Evolutionary conservation across 2,329 filamentous ascomycete species (phyloP), one percentile per base, ranked within the genome.

Genomic region (Alternaria triticina): DNA sequence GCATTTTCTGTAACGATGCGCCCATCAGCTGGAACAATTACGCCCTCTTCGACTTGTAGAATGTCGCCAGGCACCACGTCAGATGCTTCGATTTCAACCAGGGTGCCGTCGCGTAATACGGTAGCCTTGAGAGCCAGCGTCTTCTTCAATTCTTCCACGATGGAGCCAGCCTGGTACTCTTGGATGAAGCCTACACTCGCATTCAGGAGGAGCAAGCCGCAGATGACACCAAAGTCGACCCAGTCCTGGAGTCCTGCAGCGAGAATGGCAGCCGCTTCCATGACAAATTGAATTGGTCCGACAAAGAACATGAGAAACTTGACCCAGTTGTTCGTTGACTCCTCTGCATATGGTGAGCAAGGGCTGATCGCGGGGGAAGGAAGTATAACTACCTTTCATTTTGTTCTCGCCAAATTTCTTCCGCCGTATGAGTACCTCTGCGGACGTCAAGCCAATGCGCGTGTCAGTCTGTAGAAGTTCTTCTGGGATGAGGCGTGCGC

Each of bases 221-320:
- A 93, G 72, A 97, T 97, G 77, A 97, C 93, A 86, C 92, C 93
- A 76, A 97, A 95, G 84, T 97, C 93, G 69, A 97, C 91, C 93
- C 93, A 97, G 75, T 96, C 91, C 81, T 91, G 82, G 45, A 97
- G 88, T 88, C 91, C 92, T 66, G 91, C 92, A 78, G 93, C 93
- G 62, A 96, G 87, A 76, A 94, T 85, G 71, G 91, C 91, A 66
- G 92, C 91, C 81, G 88, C 70, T 89, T 95, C 92, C 93, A 97
- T 97, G 79, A 97, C 93, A 82, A 95, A 95, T 80, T 96, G 93
- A 70, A 97, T 95, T 23, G 94, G 94, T 70, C 94, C 94, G 59
- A 96, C 85, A 80, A 96, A 96, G 84, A 92, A 96, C 73, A 87
- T 86, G 22, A 89, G 75, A 82, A 97, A 96, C 85, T 96, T 96